Base-by-base conservation (phyloP, 1,284 basidiomycete species). In the Entoloma clypeatum region DNA sequence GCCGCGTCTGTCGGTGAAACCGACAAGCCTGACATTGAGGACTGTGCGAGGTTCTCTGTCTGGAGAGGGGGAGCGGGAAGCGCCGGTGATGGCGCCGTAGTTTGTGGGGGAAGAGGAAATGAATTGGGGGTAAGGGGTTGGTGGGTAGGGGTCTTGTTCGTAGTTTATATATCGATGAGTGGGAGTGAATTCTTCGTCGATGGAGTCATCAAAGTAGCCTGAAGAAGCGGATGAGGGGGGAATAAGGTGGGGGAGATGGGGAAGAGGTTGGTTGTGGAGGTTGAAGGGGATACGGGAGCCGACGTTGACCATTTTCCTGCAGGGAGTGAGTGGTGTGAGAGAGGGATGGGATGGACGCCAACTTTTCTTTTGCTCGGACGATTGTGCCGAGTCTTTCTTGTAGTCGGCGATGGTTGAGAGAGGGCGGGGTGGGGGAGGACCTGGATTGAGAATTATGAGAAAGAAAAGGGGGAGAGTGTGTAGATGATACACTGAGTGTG, bases 291-390 rank as follows among this genome's bases (percentile, higher is more conserved):
- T 69, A 24, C 68, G 68, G 4, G 78, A 73, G 43, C 72, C 72
- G 10, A 85, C 72, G 43, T 81, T 83, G 48, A 85, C 81, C 82
- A 85, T 85, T 71, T 79, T 81, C 30, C 82, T 84, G 57, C 11
- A 29, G 29, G 36, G 10, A 13, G n/a, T 37, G 8, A 39, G 40
- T 17, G 9, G 25, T 16, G 1, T 16, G 7, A 25, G 4, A 19
- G 7, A 18, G 24, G 17, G 5, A 8, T 11, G 18, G 35, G 30
- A 25, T 26, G 34, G 39, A 13, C n/a, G 25, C 73, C 44, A 44
- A 81, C 81, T 77, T 72, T 63, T 82, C 77, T 55, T 80, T 81
- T 0, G 74, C 60, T 3, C 77, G 75, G 18, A 84, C 78, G 36
- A 84, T 81, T 16, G 65, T 62, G 2, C 68, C 69, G 16, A 84